Evolutionary conservation across 345 rosid species (phyloP).

Genomic region (Leavenworthia alabamica): DNA sequence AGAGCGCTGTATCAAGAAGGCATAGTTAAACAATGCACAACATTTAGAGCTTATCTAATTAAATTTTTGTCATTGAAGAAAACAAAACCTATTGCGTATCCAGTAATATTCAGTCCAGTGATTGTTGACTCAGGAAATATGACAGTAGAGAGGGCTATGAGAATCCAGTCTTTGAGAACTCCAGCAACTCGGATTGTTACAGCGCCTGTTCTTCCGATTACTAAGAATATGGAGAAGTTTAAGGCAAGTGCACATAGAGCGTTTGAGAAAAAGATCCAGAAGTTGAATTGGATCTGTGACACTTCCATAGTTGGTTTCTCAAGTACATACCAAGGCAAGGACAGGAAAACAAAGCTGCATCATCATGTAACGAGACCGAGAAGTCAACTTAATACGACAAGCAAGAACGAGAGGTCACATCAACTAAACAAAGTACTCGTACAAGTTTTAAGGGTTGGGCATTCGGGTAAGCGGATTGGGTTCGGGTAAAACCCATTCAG

Average conservation of each 20-base stretch:
- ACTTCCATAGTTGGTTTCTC: slow-evolving; percentile 80
- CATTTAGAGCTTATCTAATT: too few relatives aligned
- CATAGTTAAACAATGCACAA: slow-evolving; percentile 4
- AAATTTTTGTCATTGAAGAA: background rate
- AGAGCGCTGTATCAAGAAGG: slow-evolving; percentile 48
- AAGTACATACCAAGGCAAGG: slow-evolving; percentile 83
- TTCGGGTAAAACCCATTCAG: too few relatives aligned
- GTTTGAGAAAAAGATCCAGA: slow-evolving; percentile 95
- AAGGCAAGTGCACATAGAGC: slow-evolving; percentile 88
- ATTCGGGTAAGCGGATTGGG: too few relatives aligned
- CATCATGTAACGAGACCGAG: too few relatives aligned
- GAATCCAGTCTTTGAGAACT: slow-evolving; percentile 92
- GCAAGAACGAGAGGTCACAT: too few relatives aligned
- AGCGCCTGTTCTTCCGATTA: slow-evolving; percentile 94
- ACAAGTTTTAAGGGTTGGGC: background rate
- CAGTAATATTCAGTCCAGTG: slow-evolving; percentile 81
- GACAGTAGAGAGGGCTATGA: slow-evolving; percentile 90
- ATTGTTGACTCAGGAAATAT: slow-evolving; percentile 89
- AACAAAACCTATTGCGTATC: slow-evolving; percentile 90
- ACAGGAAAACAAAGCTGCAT: slow-evolving; percentile 89
- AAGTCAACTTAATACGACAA: too few relatives aligned
- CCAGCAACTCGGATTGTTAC: slow-evolving; percentile 93
- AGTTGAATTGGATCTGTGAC: slow-evolving; percentile 82
- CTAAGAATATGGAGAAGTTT: slow-evolving; percentile 88
- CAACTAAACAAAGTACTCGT: background rate